Percentiles rank a stretch among this genome's conserved stretches.
Evolutionary conservation across 2,329 filamentous ascomycete genomes (phyloP).

Genomic region (Fusarium sp.): DNA sequence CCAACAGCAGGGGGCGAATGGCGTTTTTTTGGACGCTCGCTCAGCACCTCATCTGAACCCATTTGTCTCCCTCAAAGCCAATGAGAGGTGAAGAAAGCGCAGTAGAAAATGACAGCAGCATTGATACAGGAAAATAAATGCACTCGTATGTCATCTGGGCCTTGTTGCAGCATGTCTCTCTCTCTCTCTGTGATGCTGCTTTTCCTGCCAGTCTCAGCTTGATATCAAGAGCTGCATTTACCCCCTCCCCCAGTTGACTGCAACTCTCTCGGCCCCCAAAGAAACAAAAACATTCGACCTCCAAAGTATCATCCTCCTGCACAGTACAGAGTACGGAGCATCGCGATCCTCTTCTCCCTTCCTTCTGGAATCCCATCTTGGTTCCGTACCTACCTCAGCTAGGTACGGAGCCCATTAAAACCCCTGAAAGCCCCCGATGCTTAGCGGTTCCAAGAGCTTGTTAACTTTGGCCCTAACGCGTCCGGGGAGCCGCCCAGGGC

Average conservation of each 20-base stretch:
- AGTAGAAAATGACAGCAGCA: too few species aligned
- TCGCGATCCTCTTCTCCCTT: background rate
- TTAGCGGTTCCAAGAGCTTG: conserved; percentile 34
- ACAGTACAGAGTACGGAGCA: background rate
- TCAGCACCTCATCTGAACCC: background rate
- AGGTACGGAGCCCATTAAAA: conserved; percentile 33
- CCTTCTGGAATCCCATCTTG: conserved; percentile 11
- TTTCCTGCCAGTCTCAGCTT: background rate
- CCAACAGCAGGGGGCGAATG: conserved; percentile 7
- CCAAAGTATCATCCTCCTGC: too few species aligned
- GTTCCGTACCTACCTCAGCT: background rate
- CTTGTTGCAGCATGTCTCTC: background rate
- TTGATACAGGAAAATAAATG: background rate
- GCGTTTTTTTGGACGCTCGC: background rate
- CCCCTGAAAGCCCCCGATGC: conserved; percentile 33
- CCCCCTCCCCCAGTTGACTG: too few species aligned
- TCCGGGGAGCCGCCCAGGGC: conserved; percentile 34
- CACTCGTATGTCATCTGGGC: background rate
- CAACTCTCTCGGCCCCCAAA: background rate
- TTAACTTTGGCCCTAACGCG: conserved; percentile 36
- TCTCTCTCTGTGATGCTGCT: background rate
- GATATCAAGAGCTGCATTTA: background rate
- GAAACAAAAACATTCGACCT: background rate
- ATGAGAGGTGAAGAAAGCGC: background rate
- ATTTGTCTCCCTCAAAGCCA: conserved; percentile 6